These are phyloP conservation scores for Kwoniella botswanensis DNA, from an alignment of 768 basidiomycete species.

Conservation along the genomic window DNA sequence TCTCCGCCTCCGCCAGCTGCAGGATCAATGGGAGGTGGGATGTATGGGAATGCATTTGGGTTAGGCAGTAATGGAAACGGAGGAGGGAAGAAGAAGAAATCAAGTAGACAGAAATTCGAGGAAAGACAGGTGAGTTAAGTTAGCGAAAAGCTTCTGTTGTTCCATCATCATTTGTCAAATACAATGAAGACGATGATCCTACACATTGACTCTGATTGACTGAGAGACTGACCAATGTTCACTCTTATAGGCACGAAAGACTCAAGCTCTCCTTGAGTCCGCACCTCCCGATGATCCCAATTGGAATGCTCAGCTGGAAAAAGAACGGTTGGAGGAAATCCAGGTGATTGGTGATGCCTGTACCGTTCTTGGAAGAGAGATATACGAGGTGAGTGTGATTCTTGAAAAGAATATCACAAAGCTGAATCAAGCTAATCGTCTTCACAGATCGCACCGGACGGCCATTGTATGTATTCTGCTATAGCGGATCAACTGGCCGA, in stretches of 20 bases:
- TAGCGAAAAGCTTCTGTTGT: too few relatives aligned
- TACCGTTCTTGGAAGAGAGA: slow-evolving; percentile 44
- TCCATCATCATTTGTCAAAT: too few relatives aligned
- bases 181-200: too few relatives aligned
- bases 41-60: slow-evolving; percentile 26
- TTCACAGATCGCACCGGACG: slow-evolving; percentile 79
- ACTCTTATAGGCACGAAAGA: slow-evolving; percentile 51
- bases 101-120: slow-evolving; percentile 54
- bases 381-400: slow-evolving; percentile 51
- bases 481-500: slow-evolving; percentile 86
- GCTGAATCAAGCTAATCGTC: too few relatives aligned
- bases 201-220: too few relatives aligned
- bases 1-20: not conserved
- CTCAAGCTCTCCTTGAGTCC: slow-evolving; percentile 50
- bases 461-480: slow-evolving; percentile 94
- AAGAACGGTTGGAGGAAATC: slow-evolving; percentile 55
- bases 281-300: slow-evolving; percentile 52
- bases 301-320: slow-evolving; percentile 52
- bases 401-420: not conserved
- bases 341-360: slow-evolving; percentile 53
- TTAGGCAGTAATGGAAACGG: slow-evolving; percentile 11
- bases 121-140: slow-evolving; percentile 55
- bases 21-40: slow-evolving; percentile 29
- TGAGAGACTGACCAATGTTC: not conserved
- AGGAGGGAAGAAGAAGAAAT: slow-evolving; percentile 55